Conservation (phyloP, 1,139 yeast genomes). For the Candida frijolesensis region DNA sequence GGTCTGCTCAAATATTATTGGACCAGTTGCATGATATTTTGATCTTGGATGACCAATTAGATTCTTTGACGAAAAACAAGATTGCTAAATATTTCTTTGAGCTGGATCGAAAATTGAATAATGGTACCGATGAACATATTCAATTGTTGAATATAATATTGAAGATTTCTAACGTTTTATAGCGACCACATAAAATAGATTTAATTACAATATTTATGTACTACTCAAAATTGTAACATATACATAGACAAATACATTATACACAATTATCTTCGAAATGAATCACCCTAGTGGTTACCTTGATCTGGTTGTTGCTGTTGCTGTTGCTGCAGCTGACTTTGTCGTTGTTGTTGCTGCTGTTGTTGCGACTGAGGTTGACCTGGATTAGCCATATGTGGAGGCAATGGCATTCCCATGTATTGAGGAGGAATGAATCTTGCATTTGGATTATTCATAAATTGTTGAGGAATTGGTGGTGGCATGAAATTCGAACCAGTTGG, state of each 20-base stretch:
- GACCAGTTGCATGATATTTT: slow-evolving; percentile 79
- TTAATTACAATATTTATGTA: background rate
- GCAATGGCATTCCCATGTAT: slow-evolving; percentile 28
- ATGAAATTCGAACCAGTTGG: slow-evolving; percentile 17
- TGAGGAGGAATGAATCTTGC: slow-evolving; percentile 25
- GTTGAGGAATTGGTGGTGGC: slow-evolving; percentile 25
- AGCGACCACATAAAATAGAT: slow-evolving; percentile 4
- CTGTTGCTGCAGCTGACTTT: slow-evolving; percentile 3
- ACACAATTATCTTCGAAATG: background rate
- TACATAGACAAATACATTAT: slow-evolving; percentile 1
- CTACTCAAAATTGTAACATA: background rate
- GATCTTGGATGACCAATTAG: slow-evolving; percentile 57
- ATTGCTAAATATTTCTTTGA: slow-evolving; percentile 70
- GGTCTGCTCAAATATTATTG: slow-evolving; percentile 81
- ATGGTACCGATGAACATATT: slow-evolving; percentile 90
- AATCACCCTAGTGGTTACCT: background rate
- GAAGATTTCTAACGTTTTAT: slow-evolving; percentile 51
- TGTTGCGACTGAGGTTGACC: slow-evolving; percentile 17
- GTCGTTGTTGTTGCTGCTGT: slow-evolving; percentile 8
- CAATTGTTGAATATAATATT: slow-evolving; percentile 74
- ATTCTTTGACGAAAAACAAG: slow-evolving; percentile 59
- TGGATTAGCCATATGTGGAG: slow-evolving; percentile 17
- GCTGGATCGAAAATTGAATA: slow-evolving; percentile 72
- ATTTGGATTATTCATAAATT: slow-evolving; percentile 15
- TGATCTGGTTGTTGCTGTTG: background rate